Base-by-base conservation (phyloP, 169 alveolate species). In the Plasmodium cynomolgi region DNA sequence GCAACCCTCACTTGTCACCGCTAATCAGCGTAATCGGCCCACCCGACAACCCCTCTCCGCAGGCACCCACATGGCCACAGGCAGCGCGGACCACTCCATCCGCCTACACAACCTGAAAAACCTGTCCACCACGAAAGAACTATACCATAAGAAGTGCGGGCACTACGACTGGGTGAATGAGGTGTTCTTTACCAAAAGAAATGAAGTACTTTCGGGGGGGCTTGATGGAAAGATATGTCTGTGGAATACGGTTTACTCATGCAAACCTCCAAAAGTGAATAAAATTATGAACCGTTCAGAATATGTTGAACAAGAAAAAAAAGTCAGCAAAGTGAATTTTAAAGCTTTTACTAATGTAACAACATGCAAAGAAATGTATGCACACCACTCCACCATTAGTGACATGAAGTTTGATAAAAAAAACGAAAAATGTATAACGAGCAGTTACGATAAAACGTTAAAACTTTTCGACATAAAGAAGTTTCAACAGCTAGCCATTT, bases 181-280 rank as follows among this genome's bases (percentile, higher is more conserved):
- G 73, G 95, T 91, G 37, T 91, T 91, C 58, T 91, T 91, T 91
- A 91, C 95, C 11, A 91, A 72, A 71, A 81, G 84, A 56, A 91
- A 91, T 91, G 95, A 91, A 91, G 68, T 91, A 33, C 95, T 91
- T 91, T 91, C 95, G 33, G 95, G 95, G 17, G 95, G 95, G 5
- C 68, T 91, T 39, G 95, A 91, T 91, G 95, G 95, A 31, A 91
- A 91, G 84, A 47, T 91, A 54, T 91, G 95, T 91, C 62, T 91
- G 29, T 91, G 95, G 95, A 91, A 91, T 91, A 91, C 95, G 23
- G 81, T 41, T 26, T 44, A 81, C 26, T 50, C 74, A 20, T 91
- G 95, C 62, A 91, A 91, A 39, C 13, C 58, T 26, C 91, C 91
- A 23, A 91, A 56, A 91, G 23, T 91, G 34, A 82, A 81, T 81